Evolutionary conservation across 2,329 filamentous ascomycete species (phyloP).

Genomic region (Penicillium sp.): DNA sequence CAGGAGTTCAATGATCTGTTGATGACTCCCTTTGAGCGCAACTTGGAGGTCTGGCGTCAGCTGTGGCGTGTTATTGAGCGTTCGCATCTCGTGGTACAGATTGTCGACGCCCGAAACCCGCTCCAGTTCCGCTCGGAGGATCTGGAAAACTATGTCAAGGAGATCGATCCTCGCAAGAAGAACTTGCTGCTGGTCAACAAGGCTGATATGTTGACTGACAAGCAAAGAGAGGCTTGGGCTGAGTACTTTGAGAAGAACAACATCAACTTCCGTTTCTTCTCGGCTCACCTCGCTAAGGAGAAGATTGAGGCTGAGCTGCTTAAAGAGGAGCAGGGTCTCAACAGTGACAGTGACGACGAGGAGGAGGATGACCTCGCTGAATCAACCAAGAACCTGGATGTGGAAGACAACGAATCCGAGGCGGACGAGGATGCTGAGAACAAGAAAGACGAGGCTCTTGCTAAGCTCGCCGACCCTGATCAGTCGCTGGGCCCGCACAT

Average conservation of each 20-base stretch:
- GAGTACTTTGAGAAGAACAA: slow-evolving; percentile 77
- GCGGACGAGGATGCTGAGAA: slow-evolving; percentile 26
- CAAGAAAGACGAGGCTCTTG: slow-evolving; percentile 9
- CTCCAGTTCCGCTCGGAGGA: slow-evolving; percentile 93
- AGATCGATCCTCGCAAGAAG: slow-evolving; percentile 82
- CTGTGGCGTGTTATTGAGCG: slow-evolving; percentile 97
- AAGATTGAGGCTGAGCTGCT: slow-evolving; percentile 71
- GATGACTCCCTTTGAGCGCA: slow-evolving; percentile 97
- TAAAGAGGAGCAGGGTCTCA: slow-evolving; percentile 41
- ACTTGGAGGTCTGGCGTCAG: slow-evolving; percentile 96
- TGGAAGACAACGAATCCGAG: slow-evolving; percentile 42
- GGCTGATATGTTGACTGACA: slow-evolving; percentile 95
- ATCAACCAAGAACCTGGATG: slow-evolving; percentile 46
- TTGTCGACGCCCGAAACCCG: slow-evolving; percentile 95
- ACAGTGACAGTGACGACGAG: too few relatives aligned
- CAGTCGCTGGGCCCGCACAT: slow-evolving; percentile 66
- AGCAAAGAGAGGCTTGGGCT: slow-evolving; percentile 82
- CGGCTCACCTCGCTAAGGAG: slow-evolving; percentile 87
- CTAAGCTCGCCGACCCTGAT: slow-evolving; percentile 24
- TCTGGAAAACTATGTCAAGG: slow-evolving; percentile 90
- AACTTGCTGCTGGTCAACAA: slow-evolving; percentile 96
- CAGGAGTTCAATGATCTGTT: slow-evolving; percentile 92
- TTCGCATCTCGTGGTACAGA: slow-evolving; percentile 93
- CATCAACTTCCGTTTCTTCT: slow-evolving; percentile 96
- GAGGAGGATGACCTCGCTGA: slow-evolving; percentile 50